Evolutionary conservation across 768 basidiomycete genomes (phyloP).

Genomic region (Auriscalpium microsporum): DNA sequence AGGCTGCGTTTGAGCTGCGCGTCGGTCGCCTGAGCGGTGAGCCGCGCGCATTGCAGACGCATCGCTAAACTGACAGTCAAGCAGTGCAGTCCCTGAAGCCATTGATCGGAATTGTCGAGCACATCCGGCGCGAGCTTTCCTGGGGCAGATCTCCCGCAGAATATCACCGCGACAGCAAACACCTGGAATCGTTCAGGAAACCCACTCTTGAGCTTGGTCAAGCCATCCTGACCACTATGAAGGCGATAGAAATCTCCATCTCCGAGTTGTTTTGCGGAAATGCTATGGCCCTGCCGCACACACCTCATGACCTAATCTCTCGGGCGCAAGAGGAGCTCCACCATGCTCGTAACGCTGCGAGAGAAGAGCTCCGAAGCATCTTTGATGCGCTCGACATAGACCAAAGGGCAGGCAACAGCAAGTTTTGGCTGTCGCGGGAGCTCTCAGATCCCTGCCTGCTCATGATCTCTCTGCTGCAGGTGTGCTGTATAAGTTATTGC

Average conservation of each 20-base stretch:
- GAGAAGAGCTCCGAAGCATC: slow-evolving; percentile 23
- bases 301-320: neutral
- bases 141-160: slow-evolving; percentile 29
- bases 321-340: slow-evolving; percentile 10
- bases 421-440: slow-evolving; percentile 20
- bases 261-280: slow-evolving; percentile 15
- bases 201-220: slow-evolving; percentile 28
- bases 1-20: slow-evolving; percentile 38
- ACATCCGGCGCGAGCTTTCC: slow-evolving; percentile 36
- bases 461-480: slow-evolving; percentile 38
- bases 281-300: slow-evolving; percentile 20
- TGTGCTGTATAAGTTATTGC: slow-evolving; percentile 5
- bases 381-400: slow-evolving; percentile 25
- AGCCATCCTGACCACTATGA: slow-evolving; percentile 28
- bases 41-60: slow-evolving; percentile 1
- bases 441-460: slow-evolving; percentile 30
- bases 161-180: neutral
- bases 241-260: slow-evolving; percentile 21
- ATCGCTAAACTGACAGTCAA: slow-evolving; percentile 2
- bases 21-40: slow-evolving; percentile 36
- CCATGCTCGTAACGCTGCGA: slow-evolving; percentile 6
- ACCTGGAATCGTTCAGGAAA: slow-evolving; percentile 17
- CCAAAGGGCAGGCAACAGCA: slow-evolving; percentile 13
- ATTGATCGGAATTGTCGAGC: slow-evolving; percentile 35
- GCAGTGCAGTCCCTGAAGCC: slow-evolving; percentile 36